Evolutionary conservation across 306 rosid species (phyloP), one percentile per base, ranked within the genome.

Genomic region (Senna siamea): DNA sequence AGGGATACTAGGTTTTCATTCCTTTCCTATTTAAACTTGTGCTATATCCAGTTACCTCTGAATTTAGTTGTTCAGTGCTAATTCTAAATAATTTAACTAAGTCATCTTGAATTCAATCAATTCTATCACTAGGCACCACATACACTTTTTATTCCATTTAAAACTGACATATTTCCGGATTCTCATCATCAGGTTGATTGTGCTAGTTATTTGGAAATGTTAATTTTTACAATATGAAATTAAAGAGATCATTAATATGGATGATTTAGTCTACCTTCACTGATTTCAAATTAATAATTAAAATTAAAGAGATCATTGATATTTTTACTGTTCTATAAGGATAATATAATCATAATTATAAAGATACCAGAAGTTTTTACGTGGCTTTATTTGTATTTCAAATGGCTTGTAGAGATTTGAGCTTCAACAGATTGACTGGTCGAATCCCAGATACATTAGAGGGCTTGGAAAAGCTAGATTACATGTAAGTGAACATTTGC

Each of bases 371-470:
- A 20, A 30, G 1, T 5, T 9, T 41, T 2, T 4, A 20, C 46
- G 22, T 14, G 19, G 44, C 14, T 14, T 13, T 59, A 59, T 59
- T 30, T 59, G 44, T 30, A 7, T 57, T 7, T 8, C 47, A 61
- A n/a, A 60, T 60, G 28, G 58, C 69, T 76, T 79, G 44, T 70
- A 93, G 97, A 69, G 98, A 93, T 69, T 68, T 93, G 76, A 93
- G 98, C 87, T 93, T 87, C 84, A 93, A 93, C 73, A 85, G 32
- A 78, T 73, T 93, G 79, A 89, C 80, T 5, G 97, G 90, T 80
- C 17, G 67, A 44, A 76, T 93, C 78, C 98, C 92, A 54, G 37
- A 28, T 9, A 14, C 80, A 40, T 23, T 87, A 54, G 18, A 62
- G 55, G 5, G 8, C 22, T 59, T 63, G 34, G 0, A 4, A 3